Percentiles rank a stretch among this genome's conserved stretches.
These are phyloP conservation scores for Isatis tinctoria DNA, from an alignment of 345 rosid genomes.

Conservation along the genomic window DNA sequence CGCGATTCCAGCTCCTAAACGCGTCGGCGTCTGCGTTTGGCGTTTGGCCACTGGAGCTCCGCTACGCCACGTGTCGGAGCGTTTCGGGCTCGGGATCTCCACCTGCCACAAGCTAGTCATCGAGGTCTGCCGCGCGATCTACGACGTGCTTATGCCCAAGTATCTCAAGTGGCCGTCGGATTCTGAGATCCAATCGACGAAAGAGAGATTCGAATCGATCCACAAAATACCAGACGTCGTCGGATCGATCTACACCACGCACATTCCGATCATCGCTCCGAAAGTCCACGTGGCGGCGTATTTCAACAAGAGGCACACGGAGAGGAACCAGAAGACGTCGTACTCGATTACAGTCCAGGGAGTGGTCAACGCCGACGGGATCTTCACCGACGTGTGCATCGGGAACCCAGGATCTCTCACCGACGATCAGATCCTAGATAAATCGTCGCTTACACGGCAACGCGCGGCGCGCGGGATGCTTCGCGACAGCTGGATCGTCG, in stretches of 20 bases:
- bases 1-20: conserved; percentile 85
- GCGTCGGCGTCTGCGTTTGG: conserved; percentile 90
- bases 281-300: conserved; percentile 64
- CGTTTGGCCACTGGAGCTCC: conserved; percentile 84
- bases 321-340: conserved; percentile 78
- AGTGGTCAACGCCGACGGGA: conserved; percentile 61
- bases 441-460: conserved; percentile 58
- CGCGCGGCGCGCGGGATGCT: conserved; percentile 52
- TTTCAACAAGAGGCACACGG: conserved; percentile 77
- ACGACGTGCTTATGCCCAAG: conserved; percentile 60
- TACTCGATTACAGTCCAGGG: conserved; percentile 83
- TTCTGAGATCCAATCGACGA: conserved; percentile 33
- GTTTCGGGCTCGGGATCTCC: conserved; percentile 82
- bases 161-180: conserved; percentile 71
- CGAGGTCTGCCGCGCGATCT: conserved; percentile 76
- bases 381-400: conserved; percentile 74
- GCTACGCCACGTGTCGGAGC: conserved; percentile 69
- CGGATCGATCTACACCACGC: conserved; percentile 84
- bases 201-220: conserved; percentile 38
- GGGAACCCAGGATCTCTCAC: conserved; percentile 84
- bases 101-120: conserved; percentile 83
- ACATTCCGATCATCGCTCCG: conserved; percentile 77
- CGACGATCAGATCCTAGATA: conserved; percentile 71
- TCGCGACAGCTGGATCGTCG: conserved; percentile 60
- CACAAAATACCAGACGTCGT: conserved; percentile 63